Evolutionary conservation across 257 asterid species (phyloP).

Genomic region (Forsythia viridissima): DNA sequence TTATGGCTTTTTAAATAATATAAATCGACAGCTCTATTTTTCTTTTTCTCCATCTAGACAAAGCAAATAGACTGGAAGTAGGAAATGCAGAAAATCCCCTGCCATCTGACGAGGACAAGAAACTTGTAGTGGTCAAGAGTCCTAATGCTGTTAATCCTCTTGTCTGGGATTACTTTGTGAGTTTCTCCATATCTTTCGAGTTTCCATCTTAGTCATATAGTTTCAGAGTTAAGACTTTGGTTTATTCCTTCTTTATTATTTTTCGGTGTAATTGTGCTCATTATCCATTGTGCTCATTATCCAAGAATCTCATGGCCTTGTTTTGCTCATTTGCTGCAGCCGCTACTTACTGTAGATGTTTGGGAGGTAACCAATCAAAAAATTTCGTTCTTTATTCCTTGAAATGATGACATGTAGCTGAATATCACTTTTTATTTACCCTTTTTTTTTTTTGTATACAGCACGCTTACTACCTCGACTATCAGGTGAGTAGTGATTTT

Average conservation of each 20-base stretch:
- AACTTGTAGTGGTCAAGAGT: conserved; percentile 83
- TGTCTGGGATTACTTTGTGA: conserved; percentile 89
- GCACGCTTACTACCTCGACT: conserved; percentile 97
- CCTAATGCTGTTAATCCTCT: conserved; percentile 97
- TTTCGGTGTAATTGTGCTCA: not conserved
- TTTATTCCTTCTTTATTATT: conserved; percentile 6
- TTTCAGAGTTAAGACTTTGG: not conserved
- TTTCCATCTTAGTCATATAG: not conserved
- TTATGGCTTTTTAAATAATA: not conserved
- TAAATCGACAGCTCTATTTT: not conserved
- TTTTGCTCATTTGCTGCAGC: conserved; percentile 56
- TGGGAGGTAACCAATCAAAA: conserved; percentile 77
- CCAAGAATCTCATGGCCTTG: conserved; percentile 10
- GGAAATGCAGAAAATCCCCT: conserved; percentile 80
- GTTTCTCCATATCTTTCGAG: conserved; percentile 22
- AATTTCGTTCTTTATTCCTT: not conserved
- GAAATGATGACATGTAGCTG: not conserved
- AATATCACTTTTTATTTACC: not conserved
- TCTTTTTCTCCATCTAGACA: conserved; percentile 43
- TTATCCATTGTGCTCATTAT: too few species aligned
- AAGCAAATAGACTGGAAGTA: conserved; percentile 78
- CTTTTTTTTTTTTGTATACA: conserved; percentile 27
- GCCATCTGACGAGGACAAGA: conserved; percentile 82
- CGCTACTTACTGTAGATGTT: conserved; percentile 88
- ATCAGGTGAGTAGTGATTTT: conserved; percentile 51